Evolutionary conservation across 2,329 filamentous ascomycete species (phyloP), one percentile per base, ranked within the genome.

Genomic region (Aspergillus sp.): DNA sequence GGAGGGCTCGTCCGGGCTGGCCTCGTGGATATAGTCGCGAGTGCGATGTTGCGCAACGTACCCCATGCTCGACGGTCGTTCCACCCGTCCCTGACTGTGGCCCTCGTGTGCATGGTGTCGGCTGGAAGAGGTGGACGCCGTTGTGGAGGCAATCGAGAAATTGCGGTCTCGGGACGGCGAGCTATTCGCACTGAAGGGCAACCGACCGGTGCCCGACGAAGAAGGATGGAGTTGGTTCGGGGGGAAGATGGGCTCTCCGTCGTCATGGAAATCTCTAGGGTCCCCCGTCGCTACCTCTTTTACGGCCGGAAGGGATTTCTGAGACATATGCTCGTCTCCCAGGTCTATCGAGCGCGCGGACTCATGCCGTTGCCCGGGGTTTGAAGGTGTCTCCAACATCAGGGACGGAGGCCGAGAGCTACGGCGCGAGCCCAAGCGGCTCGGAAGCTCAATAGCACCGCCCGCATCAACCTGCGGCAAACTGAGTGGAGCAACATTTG

Each of bases 401-500:
- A 52, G 83, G 7, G 83, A 79, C 0, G 63, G 73, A 16, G 72
- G 74, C 54, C 77, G 78, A 16, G 81, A 75, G 61, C 80, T 87
- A 20, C 82, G 82, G 63, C 83, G 85, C 2, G 87, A 90, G 16
- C 83, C 83, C 47, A 84, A 78, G 24, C 88, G 82, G 69, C 85
- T 89, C 2, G 87, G 87, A 31, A 90, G 70, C 56, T 86, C 85
- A 58, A 91, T 86, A 46, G 79, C 82, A 58, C 81, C 84, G 14
- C 83, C 84, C 1, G 82, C 78, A 58, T 87, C 84, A 24, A 90
- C 82, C 4, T 82, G 82, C 0, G 87, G 88, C 42, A 91, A 74
- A 26, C 66, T 84, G 77, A 61, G 85, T 71, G 64, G 78, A 69
- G 36, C 71, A 72, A 24, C 74, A 67, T 62, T 59, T 18, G 58